Conservation (phyloP, 2,329 filamentous ascomycete genomes). For the Diatrype stigma region DNA sequence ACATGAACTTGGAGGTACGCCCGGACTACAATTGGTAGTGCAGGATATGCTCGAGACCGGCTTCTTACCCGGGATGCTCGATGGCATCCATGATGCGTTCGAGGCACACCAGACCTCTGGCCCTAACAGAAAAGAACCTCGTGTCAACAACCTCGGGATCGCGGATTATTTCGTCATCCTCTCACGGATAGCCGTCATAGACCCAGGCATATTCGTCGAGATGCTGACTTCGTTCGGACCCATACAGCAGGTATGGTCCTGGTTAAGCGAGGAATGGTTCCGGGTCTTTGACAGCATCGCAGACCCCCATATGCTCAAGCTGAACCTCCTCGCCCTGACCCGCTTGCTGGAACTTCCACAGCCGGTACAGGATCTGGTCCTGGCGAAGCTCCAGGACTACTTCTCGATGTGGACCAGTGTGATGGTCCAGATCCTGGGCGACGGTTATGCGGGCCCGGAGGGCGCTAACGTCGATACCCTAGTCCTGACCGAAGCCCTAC, state of each 20-base stretch:
- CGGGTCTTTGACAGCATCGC: conserved; percentile 64
- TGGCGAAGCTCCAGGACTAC: conserved; percentile 65
- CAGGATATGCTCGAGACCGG: conserved; percentile 61
- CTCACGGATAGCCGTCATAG: conserved; percentile 70
- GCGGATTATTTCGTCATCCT: conserved; percentile 84
- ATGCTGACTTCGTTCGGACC: conserved; percentile 45
- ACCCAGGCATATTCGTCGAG: conserved; percentile 63
- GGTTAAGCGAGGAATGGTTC: conserved; percentile 64
- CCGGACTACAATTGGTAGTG: conserved; percentile 59
- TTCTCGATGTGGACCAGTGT: conserved; percentile 73
- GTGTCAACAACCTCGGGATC: conserved; percentile 70
- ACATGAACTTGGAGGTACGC: conserved; percentile 55
- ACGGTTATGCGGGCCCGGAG: conserved; percentile 34
- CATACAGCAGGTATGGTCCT: conserved; percentile 52
- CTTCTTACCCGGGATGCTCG: conserved; percentile 60
- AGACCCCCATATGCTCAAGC: conserved; percentile 61
- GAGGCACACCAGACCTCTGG: conserved; percentile 78
- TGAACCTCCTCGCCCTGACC: conserved; percentile 69
- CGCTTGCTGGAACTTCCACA: conserved; percentile 63
- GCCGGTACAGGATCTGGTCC: conserved; percentile 52
- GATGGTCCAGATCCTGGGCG: conserved; percentile 60
- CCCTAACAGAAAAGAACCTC: conserved; percentile 65
- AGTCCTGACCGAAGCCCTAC: conserved; percentile 38
- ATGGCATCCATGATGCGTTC: conserved; percentile 63
- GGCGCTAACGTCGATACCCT: conserved; percentile 41